phyloP scores from a whole-genome alignment of 768 basidiomycete genomes.

The Kwoniella botswanensis region DNA sequence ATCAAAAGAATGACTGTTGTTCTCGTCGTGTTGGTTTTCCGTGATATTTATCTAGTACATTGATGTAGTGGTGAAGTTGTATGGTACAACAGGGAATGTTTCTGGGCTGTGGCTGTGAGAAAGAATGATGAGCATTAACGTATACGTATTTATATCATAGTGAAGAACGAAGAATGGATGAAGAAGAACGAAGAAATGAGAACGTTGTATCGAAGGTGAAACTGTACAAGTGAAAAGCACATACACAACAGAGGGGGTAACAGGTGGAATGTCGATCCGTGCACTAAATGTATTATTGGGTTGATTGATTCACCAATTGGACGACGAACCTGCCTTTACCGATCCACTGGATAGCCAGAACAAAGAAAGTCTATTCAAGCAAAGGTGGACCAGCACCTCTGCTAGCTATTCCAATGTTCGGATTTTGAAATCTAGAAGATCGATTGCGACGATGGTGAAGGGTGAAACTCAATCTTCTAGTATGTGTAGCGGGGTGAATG shows the following conservation, averaged over 20 bases:
- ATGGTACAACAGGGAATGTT: neutral
- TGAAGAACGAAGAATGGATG: neutral
- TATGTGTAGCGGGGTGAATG: too few relatives aligned
- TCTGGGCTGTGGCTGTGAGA: neutral
- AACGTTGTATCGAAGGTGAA: neutral
- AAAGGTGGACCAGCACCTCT: neutral
- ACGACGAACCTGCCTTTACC: neutral
- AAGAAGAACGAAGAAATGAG: neutral
- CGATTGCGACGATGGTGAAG: neutral
- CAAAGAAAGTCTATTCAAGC: neutral
- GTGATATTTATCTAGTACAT: neutral
- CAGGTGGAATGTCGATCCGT: neutral
- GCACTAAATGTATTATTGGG: neutral
- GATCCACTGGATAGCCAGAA: neutral
- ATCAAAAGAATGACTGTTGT: constrained; percentile 7
- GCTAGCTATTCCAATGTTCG: neutral
- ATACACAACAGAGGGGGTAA: neutral
- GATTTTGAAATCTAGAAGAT: neutral
- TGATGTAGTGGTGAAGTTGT: neutral
- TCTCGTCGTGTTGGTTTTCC: neutral
- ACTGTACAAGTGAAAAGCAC: neutral
- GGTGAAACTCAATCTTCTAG: neutral
- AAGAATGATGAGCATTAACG: neutral
- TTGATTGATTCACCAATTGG: constrained; percentile 3
- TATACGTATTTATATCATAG: neutral